Evolutionary conservation across 2,329 filamentous ascomycete genomes (phyloP).

Genomic region (Penicillium sclerotiorum): DNA sequence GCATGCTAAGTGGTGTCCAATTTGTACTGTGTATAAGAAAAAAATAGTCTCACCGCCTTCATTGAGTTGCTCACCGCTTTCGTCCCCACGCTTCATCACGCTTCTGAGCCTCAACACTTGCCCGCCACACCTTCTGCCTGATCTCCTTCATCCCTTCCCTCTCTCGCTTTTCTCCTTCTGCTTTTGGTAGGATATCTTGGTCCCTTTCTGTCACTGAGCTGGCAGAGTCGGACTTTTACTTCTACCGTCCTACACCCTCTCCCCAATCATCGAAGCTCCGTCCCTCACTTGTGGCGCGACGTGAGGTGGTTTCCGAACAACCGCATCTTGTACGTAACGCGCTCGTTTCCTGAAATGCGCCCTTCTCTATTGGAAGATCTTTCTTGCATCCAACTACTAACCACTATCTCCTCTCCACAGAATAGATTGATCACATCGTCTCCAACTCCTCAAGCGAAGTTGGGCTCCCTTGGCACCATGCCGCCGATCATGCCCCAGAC

Average conservation of each 20-base stretch:
- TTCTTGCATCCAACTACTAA: too few species aligned
- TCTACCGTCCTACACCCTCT: neutral
- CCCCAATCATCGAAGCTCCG: neutral
- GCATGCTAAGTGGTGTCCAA: neutral
- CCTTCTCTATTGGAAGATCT: too few species aligned
- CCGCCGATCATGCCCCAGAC: conserved; percentile 45
- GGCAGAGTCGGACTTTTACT: neutral
- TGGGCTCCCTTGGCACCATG: conserved; percentile 28
- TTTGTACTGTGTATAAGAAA: too few species aligned
- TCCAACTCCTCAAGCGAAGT: too few species aligned
- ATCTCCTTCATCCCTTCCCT: conserved; percentile 11
- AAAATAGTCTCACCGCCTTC: conserved; percentile 25
- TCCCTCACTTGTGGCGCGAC: conserved; percentile 1
- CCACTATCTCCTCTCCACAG: too few species aligned
- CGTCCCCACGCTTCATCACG: conserved; percentile 22
- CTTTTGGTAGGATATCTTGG: neutral
- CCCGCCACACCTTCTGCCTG: conserved; percentile 23
- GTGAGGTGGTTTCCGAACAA: neutral
- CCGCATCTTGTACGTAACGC: neutral
- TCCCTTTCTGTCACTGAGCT: neutral
- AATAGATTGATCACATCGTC: too few species aligned
- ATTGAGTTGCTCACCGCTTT: conserved; percentile 25
- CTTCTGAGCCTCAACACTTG: conserved; percentile 25
- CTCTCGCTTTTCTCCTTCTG: conserved; percentile 2
- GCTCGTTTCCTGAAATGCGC: too few species aligned